Evolutionary conservation across 139 green algal species (phyloP).

Genomic region (Marvania coccoides): DNA sequence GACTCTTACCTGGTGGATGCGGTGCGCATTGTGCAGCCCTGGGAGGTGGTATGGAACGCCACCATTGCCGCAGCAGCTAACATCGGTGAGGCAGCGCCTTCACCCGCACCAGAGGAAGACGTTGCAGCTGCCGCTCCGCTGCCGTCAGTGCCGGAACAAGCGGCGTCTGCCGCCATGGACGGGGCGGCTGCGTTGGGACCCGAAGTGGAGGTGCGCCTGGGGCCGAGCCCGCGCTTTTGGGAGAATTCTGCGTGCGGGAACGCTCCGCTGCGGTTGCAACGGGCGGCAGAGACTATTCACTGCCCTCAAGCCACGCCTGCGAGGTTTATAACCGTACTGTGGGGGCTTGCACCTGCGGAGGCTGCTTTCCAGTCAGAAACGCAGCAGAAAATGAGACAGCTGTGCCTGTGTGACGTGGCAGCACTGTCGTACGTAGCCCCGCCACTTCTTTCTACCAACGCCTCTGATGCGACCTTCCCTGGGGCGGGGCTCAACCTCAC

Average conservation of each 20-base stretch:
- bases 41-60: not conserved
- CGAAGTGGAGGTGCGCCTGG: slow-evolving; percentile 4
- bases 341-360: too few species aligned
- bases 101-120: not conserved
- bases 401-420: slow-evolving; percentile 16
- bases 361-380: too few species aligned
- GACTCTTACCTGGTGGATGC: not conserved
- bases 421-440: not conserved
- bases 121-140: not conserved
- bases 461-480: too few species aligned
- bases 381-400: not conserved
- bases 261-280: too few species aligned
- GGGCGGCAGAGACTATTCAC: too few species aligned
- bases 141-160: not conserved
- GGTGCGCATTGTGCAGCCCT: slow-evolving; percentile 4
- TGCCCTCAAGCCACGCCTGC: too few species aligned
- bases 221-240: not conserved
- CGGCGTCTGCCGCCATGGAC: not conserved
- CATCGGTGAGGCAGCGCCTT: not conserved
- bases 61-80: not conserved
- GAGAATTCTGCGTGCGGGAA: not conserved
- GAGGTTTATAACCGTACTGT: too few species aligned
- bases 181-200: not conserved
- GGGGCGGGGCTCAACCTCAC: too few species aligned
- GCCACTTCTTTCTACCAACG: not conserved